These are phyloP conservation scores for Reutealis trisperma DNA, from an alignment of 345 rosid genomes.

Conservation along the genomic window DNA sequence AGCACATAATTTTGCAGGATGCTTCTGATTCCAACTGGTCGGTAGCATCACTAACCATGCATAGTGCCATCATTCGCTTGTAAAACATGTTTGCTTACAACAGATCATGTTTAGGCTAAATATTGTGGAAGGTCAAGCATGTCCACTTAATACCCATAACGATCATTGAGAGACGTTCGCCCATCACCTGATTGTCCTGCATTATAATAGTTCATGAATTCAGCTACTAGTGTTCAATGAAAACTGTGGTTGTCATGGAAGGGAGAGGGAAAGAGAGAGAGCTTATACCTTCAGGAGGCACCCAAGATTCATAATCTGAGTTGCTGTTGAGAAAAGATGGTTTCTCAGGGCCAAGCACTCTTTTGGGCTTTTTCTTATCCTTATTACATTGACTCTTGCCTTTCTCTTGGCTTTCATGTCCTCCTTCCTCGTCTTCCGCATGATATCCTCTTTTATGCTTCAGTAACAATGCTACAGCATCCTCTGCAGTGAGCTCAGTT, in stretches of 20 bases:
- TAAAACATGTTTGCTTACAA: not conserved
- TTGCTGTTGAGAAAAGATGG: slow-evolving; percentile 60
- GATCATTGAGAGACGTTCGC: slow-evolving; percentile 80
- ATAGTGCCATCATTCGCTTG: not conserved
- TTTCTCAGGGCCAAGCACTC: slow-evolving; percentile 70
- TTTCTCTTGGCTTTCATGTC: slow-evolving; percentile 34
- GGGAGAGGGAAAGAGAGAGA: not conserved
- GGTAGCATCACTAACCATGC: not conserved
- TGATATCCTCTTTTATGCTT: slow-evolving; percentile 75
- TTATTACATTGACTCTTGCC: slow-evolving; percentile 31
- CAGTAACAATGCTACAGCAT: slow-evolving; percentile 82
- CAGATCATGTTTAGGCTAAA: not conserved
- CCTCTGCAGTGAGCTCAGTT: slow-evolving; percentile 64
- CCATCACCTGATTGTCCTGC: slow-evolving; percentile 99
- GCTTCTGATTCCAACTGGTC: not conserved
- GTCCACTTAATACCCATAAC: slow-evolving; percentile 62
- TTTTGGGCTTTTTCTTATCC: slow-evolving; percentile 54
- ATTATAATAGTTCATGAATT: not conserved
- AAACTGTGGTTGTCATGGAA: not conserved
- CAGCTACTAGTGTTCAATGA: not conserved
- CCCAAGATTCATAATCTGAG: slow-evolving; percentile 73
- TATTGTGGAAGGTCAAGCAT: not conserved
- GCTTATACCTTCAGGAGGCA: slow-evolving; percentile 84
- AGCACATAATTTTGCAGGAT: not conserved
- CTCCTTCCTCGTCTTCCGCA: slow-evolving; percentile 42